Base-by-base conservation (phyloP, 176 grass and related monocot species). In the Rhipidocladum racemiflorum region DNA sequence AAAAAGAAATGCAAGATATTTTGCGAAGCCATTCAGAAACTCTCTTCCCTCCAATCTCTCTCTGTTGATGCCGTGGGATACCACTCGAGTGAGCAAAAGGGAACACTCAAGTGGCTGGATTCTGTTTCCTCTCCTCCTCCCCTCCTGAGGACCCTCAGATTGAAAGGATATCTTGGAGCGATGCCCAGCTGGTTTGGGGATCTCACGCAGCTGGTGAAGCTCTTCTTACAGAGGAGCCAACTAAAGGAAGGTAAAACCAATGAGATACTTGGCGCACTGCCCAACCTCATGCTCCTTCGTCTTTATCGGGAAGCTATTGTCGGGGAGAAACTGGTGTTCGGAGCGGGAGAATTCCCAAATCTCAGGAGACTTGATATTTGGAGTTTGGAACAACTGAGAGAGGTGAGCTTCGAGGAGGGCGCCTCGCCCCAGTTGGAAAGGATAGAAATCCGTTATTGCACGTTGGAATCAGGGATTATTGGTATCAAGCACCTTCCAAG, bases 171-270 rank as follows among this genome's bases (percentile, higher is more conserved):
- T 12, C 65, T 85, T 14, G 12, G 11, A 23, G 3, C 14, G 38
- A 17, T 24, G 9, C 35, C 63, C n/a, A 13, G 2, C 9, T 77
- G 38, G 73, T 48, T 85, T 20, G 24, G 63, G 7, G 24, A 15
- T 9, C 70, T 77, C 44, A 36, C 20, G 7, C 18, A 69, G 14
- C 11, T 77, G 38, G 72, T 45, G 27, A 85, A 84, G 72, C 42
- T 84, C 18, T 0, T 0, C 1, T 45, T 76, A 24, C 0, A 0
- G 0, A 0, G 0, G 0, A 59, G 7, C 35, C 0, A 0, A 4
- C 32, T 83, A 55, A 3, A 40, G 3, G 44, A 65, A 29, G 70
- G 46, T 29, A 10, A 65, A 53, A 1, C 50, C 8, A 20, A 68
- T 36, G 38, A 27, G 9, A 68, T 69, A 59, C 49, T 85, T 60